phyloP scores from a whole-genome alignment of 2,329 filamentous ascomycete species.

The Ascomycota sp. region DNA sequence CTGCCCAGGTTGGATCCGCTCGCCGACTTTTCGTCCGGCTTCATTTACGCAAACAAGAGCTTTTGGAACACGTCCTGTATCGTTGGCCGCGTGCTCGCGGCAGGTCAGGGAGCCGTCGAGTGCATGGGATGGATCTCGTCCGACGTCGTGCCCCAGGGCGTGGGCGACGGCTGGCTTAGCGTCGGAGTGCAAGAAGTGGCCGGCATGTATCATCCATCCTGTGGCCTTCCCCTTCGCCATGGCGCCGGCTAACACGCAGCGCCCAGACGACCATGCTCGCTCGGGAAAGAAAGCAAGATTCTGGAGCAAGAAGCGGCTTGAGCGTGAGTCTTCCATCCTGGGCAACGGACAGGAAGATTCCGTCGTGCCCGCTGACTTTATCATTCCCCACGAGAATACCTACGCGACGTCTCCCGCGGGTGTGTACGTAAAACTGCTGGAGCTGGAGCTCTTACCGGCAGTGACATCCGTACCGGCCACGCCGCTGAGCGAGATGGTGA shows the following conservation, averaged over 20 bases:
- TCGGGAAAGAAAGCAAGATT: conserved; percentile 35
- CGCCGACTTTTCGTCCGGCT: conserved; percentile 43
- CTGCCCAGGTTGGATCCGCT: conserved; percentile 36
- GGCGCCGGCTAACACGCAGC: too few species aligned
- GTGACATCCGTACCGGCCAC: conserved; percentile 23
- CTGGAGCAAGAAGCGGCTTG: conserved; percentile 38
- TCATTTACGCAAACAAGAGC: conserved; percentile 41
- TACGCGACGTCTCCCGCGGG: conserved; percentile 27
- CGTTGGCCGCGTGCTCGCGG: conserved; percentile 43
- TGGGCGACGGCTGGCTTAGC: conserved; percentile 36
- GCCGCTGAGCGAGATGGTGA: conserved; percentile 19
- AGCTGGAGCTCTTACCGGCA: conserved; percentile 26
- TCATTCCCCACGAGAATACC: conserved; percentile 35
- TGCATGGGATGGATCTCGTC: conserved; percentile 51
- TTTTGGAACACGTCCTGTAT: conserved; percentile 51
- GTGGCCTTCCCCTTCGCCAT: too few species aligned
- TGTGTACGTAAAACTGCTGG: conserved; percentile 26
- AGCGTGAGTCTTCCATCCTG: conserved; percentile 38
- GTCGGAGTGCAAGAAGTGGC: conserved; percentile 32
- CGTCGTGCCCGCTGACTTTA: conserved; percentile 40
- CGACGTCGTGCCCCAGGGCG: conserved; percentile 30
- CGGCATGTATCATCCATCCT: conserved; percentile 9
- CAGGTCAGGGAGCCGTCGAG: conserved; percentile 38
- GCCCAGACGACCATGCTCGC: conserved; percentile 25
- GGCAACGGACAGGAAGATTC: conserved; percentile 33